These are phyloP conservation scores for Syncephalastrum contaminatum DNA, from an alignment of 371 early-diverging fungal species.

Conservation along the genomic window DNA sequence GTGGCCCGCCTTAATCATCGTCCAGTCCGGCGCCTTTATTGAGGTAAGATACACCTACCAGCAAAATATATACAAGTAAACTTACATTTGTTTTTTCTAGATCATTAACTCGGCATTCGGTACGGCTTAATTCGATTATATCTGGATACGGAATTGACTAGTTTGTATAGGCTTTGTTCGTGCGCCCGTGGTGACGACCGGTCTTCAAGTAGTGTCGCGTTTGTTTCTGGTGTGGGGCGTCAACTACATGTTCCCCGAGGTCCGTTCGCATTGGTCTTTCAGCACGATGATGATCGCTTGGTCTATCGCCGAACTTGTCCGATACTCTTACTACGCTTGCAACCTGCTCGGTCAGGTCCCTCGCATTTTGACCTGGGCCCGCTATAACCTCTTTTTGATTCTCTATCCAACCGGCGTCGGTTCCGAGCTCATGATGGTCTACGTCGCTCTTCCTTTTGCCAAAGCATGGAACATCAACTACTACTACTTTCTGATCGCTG, in stretches of 20 bases:
- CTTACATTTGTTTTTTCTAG: too few species aligned
- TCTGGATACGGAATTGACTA: too few species aligned
- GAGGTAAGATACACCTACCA: conserved; percentile 49
- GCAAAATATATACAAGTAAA: too few species aligned
- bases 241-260: conserved; percentile 64
- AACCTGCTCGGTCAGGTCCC: conserved; percentile 59
- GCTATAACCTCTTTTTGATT: conserved; percentile 61
- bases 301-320: conserved; percentile 87
- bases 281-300: conserved; percentile 90
- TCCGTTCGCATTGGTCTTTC: conserved; percentile 66
- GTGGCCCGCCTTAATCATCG: conserved; percentile 55
- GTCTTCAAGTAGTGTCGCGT: conserved; percentile 86
- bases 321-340: conserved; percentile 85
- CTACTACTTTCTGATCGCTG: conserved; percentile 53
- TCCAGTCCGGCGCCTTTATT: conserved; percentile 78
- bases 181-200: conserved; percentile 77
- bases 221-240: conserved; percentile 85
- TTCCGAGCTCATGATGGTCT: conserved; percentile 80
- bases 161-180: conserved; percentile 66
- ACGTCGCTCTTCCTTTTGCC: conserved; percentile 70
- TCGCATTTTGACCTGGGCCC: conserved; percentile 58
- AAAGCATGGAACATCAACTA: conserved; percentile 46
- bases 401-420: conserved; percentile 91
- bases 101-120: conserved; percentile 26
- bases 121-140: conserved; percentile 7